Percentiles rank a stretch among this genome's conserved stretches.
Conservation (phyloP, 202 grass and related monocot species). For the Bolboschoenoplectus hybrid region DNA sequence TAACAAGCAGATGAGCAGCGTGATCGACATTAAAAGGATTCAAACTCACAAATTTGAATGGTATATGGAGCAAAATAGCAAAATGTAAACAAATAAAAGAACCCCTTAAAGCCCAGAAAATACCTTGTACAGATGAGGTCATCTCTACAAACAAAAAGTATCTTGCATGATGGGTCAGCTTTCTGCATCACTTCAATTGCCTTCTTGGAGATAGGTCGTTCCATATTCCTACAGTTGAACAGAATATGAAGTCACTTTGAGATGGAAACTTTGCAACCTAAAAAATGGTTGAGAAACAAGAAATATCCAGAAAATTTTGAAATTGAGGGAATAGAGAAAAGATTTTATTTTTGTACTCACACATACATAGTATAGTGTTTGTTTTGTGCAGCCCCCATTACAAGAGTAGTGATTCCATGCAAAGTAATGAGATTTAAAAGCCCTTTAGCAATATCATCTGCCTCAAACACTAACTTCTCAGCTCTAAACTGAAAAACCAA, state of each 20-base stretch:
- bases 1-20: background rate
- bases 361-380: slow-evolving; percentile 69
- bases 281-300: background rate
- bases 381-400: slow-evolving; percentile 69
- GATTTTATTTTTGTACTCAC: background rate
- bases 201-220: slow-evolving; percentile 49
- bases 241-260: slow-evolving; percentile 10
- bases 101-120: background rate
- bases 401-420: slow-evolving; percentile 56
- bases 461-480: slow-evolving; percentile 63
- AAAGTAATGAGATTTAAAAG: slow-evolving; percentile 57
- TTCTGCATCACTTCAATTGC: slow-evolving; percentile 62
- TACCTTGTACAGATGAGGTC: slow-evolving; percentile 69
- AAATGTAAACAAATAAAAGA: slow-evolving; percentile 22
- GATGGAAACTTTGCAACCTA: background rate
- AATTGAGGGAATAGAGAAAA: slow-evolving; percentile 7
- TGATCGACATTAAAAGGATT: background rate
- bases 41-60: background rate
- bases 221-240: slow-evolving; percentile 61
- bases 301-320: background rate
- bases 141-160: slow-evolving; percentile 73
- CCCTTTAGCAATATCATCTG: slow-evolving; percentile 53
- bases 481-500: slow-evolving; percentile 54
- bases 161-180: slow-evolving; percentile 76
- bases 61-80: background rate